A percentile compares a stretch with the other conserved stretches of the same genome.
Evolutionary conservation across 306 rosid genomes (phyloP).

Genomic region (Prunus mume): DNA sequence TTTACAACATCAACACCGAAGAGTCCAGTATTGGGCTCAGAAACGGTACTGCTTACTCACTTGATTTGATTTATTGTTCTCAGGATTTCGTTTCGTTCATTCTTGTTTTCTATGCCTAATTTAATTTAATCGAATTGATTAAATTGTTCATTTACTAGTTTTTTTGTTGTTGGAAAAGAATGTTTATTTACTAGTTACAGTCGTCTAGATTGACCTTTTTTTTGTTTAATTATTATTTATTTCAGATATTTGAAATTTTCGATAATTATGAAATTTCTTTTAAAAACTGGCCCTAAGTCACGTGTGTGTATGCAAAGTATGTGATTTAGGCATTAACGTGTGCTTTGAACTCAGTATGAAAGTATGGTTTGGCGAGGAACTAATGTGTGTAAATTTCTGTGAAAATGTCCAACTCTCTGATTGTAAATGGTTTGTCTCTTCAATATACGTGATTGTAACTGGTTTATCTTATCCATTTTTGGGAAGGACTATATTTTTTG

Average conservation of each 20-base stretch:
- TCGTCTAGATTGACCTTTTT: neutral
- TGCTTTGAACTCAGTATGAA: neutral
- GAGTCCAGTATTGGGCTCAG: slow-evolving; percentile 81
- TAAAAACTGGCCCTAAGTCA: neutral
- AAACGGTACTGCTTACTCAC: slow-evolving; percentile 37
- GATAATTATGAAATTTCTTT: neutral
- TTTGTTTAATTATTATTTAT: neutral
- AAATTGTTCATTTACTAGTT: neutral
- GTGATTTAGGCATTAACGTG: too few relatives aligned
- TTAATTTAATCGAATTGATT: neutral
- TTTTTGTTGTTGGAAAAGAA: too few relatives aligned
- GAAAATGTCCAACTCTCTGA: neutral
- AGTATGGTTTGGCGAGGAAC: neutral
- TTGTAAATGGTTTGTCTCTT: neutral
- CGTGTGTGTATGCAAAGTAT: too few relatives aligned
- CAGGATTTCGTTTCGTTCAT: slow-evolving; percentile 6
- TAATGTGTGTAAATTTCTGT: neutral
- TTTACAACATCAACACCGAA: slow-evolving; percentile 68
- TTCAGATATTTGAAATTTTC: neutral
- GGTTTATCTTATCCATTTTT: neutral
- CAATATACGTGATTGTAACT: neutral
- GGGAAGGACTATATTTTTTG: neutral
- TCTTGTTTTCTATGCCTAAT: neutral
- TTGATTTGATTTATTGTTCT: neutral
- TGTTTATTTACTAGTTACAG: neutral